phyloP scores from a whole-genome alignment of 768 basidiomycete genomes.

The Coprinellus micaceus region DNA sequence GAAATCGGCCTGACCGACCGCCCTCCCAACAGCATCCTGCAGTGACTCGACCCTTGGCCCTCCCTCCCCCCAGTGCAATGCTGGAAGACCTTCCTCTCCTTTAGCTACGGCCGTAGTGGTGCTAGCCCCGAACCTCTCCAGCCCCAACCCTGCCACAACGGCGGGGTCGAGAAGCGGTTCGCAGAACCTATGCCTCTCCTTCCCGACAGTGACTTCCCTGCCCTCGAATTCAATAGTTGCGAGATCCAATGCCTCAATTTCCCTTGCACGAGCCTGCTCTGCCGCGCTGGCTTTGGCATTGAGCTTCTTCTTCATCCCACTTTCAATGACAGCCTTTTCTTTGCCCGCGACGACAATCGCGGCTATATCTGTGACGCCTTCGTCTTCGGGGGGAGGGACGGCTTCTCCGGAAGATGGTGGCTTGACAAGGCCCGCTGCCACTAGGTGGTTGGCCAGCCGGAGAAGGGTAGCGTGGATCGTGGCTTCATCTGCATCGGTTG shows the following conservation, averaged over 20 bases:
- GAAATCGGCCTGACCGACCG: conserved; percentile 58
- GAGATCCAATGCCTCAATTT: conserved; percentile 84
- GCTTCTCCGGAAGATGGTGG: conserved; percentile 75
- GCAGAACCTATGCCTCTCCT: conserved; percentile 86
- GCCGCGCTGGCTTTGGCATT: conserved; percentile 71
- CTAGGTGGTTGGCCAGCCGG: conserved; percentile 62
- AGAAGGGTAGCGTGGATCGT: conserved; percentile 49
- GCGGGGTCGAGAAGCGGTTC: conserved; percentile 83
- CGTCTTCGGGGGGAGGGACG: conserved; percentile 58
- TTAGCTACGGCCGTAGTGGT: background rate
- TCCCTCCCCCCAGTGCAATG: conserved; percentile 16
- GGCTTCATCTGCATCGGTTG: conserved; percentile 41
- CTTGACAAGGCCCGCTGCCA: conserved; percentile 62
- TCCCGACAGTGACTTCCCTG: conserved; percentile 70
- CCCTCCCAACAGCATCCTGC: conserved; percentile 64
- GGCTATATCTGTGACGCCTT: conserved; percentile 86
- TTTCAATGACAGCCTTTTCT: conserved; percentile 85
- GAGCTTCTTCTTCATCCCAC: conserved; percentile 73
- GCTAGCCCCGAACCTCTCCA: background rate
- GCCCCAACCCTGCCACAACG: conserved; percentile 41
- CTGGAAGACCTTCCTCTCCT: conserved; percentile 18
- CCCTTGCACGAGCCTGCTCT: conserved; percentile 74
- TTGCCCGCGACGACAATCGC: conserved; percentile 89
- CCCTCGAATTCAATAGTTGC: conserved; percentile 70
- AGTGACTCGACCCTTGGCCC: conserved; percentile 41